These are phyloP conservation scores for Mucor lusitanicus DNA, from an alignment of 371 early-diverging fungal genomes.

Conservation along the genomic window DNA sequence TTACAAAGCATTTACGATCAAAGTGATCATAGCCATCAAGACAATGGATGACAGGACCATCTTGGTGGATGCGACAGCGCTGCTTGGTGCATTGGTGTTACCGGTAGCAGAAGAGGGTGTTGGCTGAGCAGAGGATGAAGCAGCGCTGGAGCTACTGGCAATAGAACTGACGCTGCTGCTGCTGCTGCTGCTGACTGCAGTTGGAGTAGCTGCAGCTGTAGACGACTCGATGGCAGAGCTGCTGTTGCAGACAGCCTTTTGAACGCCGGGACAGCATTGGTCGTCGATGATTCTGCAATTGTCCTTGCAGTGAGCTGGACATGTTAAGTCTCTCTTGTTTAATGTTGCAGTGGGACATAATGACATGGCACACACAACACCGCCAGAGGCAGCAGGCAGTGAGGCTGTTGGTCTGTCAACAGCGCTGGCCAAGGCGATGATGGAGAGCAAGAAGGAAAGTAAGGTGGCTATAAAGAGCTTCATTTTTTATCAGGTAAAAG, in stretches of 20 bases:
- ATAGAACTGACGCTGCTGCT: background rate
- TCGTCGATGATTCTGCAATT: slow-evolving; percentile 22
- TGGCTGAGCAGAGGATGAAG: background rate
- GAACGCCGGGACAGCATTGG: slow-evolving; percentile 24
- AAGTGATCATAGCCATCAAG: background rate
- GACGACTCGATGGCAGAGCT: background rate
- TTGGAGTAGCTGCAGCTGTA: background rate
- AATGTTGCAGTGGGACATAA: slow-evolving; percentile 16
- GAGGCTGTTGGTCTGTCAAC: background rate
- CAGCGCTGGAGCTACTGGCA: background rate
- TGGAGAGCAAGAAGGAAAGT: background rate
- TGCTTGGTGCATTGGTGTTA: background rate
- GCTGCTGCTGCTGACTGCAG: background rate
- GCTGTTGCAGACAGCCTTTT: slow-evolving; percentile 19
- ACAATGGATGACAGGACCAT: background rate
- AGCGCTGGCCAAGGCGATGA: slow-evolving; percentile 2
- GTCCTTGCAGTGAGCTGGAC: slow-evolving; percentile 12
- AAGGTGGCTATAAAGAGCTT: background rate
- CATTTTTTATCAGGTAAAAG: background rate
- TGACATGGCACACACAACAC: slow-evolving; percentile 21
- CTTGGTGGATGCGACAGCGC: background rate
- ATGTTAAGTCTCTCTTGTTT: background rate
- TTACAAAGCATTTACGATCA: background rate
- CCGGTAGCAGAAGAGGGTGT: background rate
- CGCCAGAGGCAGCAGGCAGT: background rate